phyloP scores from a whole-genome alignment of 306 rosid species.

The Vicia sativa region DNA sequence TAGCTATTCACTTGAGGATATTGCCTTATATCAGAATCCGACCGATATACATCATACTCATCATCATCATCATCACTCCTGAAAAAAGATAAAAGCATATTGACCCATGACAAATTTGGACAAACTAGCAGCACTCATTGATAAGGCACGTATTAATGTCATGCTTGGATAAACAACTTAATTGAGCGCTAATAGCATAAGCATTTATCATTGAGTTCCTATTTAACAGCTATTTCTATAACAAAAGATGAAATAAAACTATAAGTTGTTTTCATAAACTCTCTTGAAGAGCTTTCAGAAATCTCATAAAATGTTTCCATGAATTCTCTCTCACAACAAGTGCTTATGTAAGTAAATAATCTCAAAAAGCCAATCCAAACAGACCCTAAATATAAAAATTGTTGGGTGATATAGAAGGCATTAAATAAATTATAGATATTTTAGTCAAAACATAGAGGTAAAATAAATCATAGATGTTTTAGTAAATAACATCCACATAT shows the following conservation, averaged over 20 bases:
- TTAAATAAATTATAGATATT: constrained; percentile 22
- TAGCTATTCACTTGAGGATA: constrained; percentile 59
- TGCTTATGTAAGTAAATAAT: background rate
- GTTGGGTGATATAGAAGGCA: constrained; percentile 14
- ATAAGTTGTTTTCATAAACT: background rate
- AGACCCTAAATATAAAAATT: background rate
- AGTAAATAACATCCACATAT: constrained; percentile 25
- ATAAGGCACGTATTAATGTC: constrained; percentile 1
- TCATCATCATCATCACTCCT: constrained; percentile 80
- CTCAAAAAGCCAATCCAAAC: background rate
- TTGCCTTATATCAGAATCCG: constrained; percentile 58
- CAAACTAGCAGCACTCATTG: constrained; percentile 17
- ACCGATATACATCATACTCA: constrained; percentile 59
- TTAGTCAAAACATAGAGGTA: background rate
- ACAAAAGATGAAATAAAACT: background rate
- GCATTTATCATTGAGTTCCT: background rate
- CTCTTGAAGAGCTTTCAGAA: background rate
- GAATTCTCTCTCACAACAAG: background rate
- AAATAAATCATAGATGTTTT: constrained; percentile 19
- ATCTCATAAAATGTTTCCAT: background rate
- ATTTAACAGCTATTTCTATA: background rate
- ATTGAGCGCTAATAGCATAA: background rate
- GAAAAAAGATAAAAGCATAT: constrained; percentile 43
- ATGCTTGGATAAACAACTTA: background rate
- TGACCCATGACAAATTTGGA: constrained; percentile 35